Base-by-base conservation (phyloP, 2,329 filamentous ascomycete species). In the Calonectria ilicicola region DNA sequence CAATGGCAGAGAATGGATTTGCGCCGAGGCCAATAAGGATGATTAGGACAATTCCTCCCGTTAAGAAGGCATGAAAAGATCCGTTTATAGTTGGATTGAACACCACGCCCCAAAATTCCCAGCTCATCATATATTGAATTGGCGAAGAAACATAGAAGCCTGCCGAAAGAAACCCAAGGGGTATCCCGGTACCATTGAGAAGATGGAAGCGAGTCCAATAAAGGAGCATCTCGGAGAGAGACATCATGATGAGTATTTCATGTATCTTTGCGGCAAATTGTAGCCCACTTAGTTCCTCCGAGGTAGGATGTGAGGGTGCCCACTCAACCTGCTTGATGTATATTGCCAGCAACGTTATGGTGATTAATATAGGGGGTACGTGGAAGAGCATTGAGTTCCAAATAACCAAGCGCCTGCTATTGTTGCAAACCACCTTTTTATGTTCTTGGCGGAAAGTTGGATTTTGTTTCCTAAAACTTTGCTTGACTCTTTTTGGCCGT, bases 261-360 rank as follows among this genome's bases (percentile, higher is more conserved):
- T 71, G 69, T 2, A 44, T 53, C 26, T 71, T 71, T 32, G 69
- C 69, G 23, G 63, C 69, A 46, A 67, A 71, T 26, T 71, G 69
- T 21, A 71, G 64, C n/a, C 51, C 64, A 23, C 42, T 60, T 17
- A 67, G 40, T 9, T 72, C 47, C 10, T 58, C 27, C 2, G 58
- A 7, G 21, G 65, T 72, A n/a, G 69, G 65, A 46, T 64, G 64
- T 2, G 29, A 32, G 5, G 32, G 17, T 21, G n/a, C 23, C 69
- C 69, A 72, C 27, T 63, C 46, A 0, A 65, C 23, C 14, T 64
- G 32, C 17, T 29, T 65, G 14, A 60, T n/a, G 23, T 72, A 51
- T 1, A 72, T 10, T 4, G 6, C 47, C 1, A 56, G 21, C 7
- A 72, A 47, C 1, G 44, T 53, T n/a, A 63, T 19, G 9, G 56